A percentile compares a stretch with the other conserved stretches of the same genome.
Evolutionary conservation across 192 early-diverging fungal genomes (phyloP).

Genomic region (Backusella westeae): DNA sequence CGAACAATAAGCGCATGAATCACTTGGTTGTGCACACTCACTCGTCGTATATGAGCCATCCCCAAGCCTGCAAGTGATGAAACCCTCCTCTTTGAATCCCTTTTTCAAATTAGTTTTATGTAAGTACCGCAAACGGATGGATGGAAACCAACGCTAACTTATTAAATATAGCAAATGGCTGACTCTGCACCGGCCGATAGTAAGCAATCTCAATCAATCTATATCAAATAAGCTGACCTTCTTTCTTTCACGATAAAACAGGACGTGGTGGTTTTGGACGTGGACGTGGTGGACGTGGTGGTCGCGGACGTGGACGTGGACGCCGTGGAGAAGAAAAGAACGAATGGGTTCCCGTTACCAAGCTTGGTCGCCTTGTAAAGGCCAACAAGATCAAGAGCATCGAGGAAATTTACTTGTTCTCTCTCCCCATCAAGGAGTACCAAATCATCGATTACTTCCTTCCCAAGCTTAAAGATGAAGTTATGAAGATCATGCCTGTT

Average conservation of each 20-base stretch:
- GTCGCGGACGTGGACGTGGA: slow-evolving; percentile 39
- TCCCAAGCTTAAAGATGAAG: slow-evolving; percentile 96
- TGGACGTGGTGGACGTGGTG: slow-evolving; percentile 37
- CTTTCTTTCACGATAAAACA: background rate
- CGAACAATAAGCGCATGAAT: background rate
- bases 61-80: background rate
- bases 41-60: background rate
- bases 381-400: slow-evolving; percentile 96
- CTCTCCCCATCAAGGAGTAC: slow-evolving; percentile 99
- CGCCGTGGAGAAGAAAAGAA: slow-evolving; percentile 38
- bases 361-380: slow-evolving; percentile 98
- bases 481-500: slow-evolving; percentile 99
- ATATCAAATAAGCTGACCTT: background rate
- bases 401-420: slow-evolving; percentile 97
- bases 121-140: background rate
- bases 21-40: background rate
- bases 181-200: slow-evolving; percentile 76
- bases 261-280: slow-evolving; percentile 41
- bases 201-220: slow-evolving; percentile 42
- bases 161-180: slow-evolving; percentile 51
- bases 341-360: slow-evolving; percentile 85
- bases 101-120: slow-evolving; percentile 7
- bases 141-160: background rate
- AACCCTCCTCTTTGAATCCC: background rate
- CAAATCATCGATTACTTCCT: slow-evolving; percentile 97